phyloP scores from a whole-genome alignment of 495 filamentous ascomycete species.

The Arthonia radiata region DNA sequence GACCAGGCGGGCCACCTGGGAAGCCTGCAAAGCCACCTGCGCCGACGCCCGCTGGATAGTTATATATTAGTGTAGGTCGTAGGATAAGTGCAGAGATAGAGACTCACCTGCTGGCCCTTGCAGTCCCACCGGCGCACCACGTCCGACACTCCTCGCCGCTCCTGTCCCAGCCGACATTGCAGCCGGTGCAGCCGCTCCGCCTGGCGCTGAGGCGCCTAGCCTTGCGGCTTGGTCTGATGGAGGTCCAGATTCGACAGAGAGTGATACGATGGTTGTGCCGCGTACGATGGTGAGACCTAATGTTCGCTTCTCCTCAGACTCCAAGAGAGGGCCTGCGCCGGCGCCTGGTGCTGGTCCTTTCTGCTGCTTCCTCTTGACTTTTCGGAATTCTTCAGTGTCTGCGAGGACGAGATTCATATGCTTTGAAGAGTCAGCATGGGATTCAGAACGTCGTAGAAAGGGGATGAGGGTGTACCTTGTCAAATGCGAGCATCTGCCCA shows the following conservation, averaged over 20 bases:
- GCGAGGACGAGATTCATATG: slow-evolving; percentile 99
- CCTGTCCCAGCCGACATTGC: slow-evolving; percentile 66
- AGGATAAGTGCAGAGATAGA: too few species aligned
- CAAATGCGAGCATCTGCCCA: slow-evolving; percentile 90
- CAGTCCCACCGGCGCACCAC: slow-evolving; percentile 68
- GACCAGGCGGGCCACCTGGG: too few species aligned
- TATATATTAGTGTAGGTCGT: too few species aligned
- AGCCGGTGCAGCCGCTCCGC: slow-evolving; percentile 31
- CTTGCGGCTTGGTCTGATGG: slow-evolving; percentile 80
- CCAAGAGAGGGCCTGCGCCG: slow-evolving; percentile 30
- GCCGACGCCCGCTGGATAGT: too few species aligned
- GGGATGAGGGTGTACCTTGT: slow-evolving; percentile 39
- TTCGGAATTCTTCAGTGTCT: slow-evolving; percentile 96
- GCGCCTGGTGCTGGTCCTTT: slow-evolving; percentile 52
- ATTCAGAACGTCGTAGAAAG: slow-evolving; percentile 1
- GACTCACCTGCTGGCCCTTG: slow-evolving; percentile 77
- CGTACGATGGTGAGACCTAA: slow-evolving; percentile 87
- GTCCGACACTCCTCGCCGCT: slow-evolving; percentile 74
- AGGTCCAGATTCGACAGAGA: slow-evolving; percentile 91
- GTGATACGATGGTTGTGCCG: slow-evolving; percentile 75
- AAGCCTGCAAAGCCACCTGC: too few species aligned
- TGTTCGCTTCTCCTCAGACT: slow-evolving; percentile 89
- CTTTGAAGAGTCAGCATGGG: slow-evolving; percentile 17
- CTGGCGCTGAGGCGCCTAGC: slow-evolving; percentile 51
- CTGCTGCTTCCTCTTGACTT: slow-evolving; percentile 65